Base-by-base conservation (phyloP, 164 flowering plant species). In the Malania oleifera region DNA sequence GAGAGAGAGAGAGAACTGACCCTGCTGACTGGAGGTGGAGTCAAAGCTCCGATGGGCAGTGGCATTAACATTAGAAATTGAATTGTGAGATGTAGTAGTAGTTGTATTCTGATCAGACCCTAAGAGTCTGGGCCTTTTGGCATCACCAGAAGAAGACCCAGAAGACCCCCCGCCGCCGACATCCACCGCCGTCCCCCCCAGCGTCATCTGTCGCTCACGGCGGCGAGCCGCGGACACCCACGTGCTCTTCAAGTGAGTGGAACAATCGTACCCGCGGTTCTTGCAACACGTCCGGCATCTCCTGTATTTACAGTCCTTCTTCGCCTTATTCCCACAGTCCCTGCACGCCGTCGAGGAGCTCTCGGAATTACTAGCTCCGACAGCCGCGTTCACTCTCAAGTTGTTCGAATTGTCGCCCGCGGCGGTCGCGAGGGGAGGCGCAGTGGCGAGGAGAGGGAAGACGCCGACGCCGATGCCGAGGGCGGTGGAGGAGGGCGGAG, bases 281-380 rank as follows among this genome's bases (percentile, higher is more conserved):
- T 69, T 73, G 47, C 77, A 73, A 23, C 77, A 73, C 26, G 77
- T 69, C 62, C 77, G 41, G 40, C 77, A 73, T 56, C 73, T 59
- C 46, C 62, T 46, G 46, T 24, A 60, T 2, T 5, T 22, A 26
- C 77, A 73, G 13, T 65, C 77, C 44, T 56, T 69, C 60, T 73
- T 73, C 0, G 77, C 77, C 22, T 61, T 58, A 54, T 73, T 73
- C 26, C 77, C 77, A 26, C 77, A 73, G n/a, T 73, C 77, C 47
- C 43, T 24, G 24, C 77, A 73, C 13, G 35, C 71, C 22, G 50
- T 55, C 45, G 31, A 0, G 5, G 14, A 20, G 3, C 3, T 6
- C 35, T 31, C 35, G 20, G 46, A 13, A 17, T 22, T 28, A 14
- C 9, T 18, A 20, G 15, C 23, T 9, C 37, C 59, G 8, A 26